Evolutionary conservation across 805 yeast species (phyloP).

Genomic region (Saccharomycopsis malanga): DNA sequence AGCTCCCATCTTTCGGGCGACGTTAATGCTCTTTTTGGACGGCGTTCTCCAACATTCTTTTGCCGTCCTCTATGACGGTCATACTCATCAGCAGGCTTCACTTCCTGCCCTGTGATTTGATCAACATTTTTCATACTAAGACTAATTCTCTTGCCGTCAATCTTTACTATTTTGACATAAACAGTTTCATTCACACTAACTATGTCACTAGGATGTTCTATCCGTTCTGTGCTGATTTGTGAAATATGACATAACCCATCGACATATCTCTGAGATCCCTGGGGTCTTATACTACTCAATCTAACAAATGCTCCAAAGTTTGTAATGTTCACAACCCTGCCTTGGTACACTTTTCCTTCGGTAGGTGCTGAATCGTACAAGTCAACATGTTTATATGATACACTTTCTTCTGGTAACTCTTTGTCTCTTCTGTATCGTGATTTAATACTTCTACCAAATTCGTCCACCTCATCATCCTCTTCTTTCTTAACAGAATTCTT

Average conservation of each 20-base stretch:
- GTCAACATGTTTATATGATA: no score
- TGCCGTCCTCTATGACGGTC: slow-evolving; percentile 21
- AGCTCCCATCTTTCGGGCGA: slow-evolving; percentile 92
- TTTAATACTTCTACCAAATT: slow-evolving; percentile 9
- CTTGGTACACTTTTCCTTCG: slow-evolving; percentile 48
- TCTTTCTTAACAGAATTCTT: neutral
- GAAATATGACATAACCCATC: slow-evolving; percentile 78
- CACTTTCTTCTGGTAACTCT: slow-evolving; percentile 10
- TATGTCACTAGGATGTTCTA: slow-evolving; percentile 53
- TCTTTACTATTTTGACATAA: slow-evolving; percentile 48
- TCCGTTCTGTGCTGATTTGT: slow-evolving; percentile 45
- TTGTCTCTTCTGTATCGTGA: slow-evolving; percentile 10
- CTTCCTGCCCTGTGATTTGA: slow-evolving; percentile 54
- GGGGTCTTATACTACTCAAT: slow-evolving; percentile 33
- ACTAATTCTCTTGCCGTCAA: slow-evolving; percentile 43
- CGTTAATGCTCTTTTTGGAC: slow-evolving; percentile 43
- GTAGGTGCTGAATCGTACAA: slow-evolving; percentile 26
- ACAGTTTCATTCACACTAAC: slow-evolving; percentile 54
- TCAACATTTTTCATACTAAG: slow-evolving; percentile 67
- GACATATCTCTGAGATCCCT: slow-evolving; percentile 22
- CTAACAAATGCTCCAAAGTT: slow-evolving; percentile 75
- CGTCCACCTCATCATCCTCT: slow-evolving; percentile 9
- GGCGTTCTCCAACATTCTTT: slow-evolving; percentile 18
- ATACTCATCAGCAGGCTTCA: neutral
- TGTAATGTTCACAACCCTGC: slow-evolving; percentile 52